These are phyloP conservation scores for Penicillium roqueforti DNA, from an alignment of 495 filamentous ascomycete genomes.

Conservation along the genomic window DNA sequence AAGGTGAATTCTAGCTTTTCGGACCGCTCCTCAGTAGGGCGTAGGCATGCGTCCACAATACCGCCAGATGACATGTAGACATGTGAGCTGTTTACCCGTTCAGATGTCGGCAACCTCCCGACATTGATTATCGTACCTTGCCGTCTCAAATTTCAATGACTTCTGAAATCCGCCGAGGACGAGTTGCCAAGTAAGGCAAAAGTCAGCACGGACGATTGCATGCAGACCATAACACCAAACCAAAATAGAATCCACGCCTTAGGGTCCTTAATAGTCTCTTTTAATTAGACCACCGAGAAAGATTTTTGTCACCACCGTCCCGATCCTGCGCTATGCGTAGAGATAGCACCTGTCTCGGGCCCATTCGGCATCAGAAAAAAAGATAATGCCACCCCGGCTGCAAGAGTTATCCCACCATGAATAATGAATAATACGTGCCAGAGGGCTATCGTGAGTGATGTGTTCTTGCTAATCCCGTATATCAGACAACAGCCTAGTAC, in stretches of 20 bases:
- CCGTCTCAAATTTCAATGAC: too few species aligned
- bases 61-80: too few species aligned
- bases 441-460: conserved; percentile 29
- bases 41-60: too few species aligned
- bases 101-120: too few species aligned
- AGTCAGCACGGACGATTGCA: conserved; percentile 24
- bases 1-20: too few species aligned
- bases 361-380: conserved; percentile 56
- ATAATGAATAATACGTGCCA: conserved; percentile 48
- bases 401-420: conserved; percentile 48
- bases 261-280: conserved; percentile 51
- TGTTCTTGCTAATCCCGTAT: conserved; percentile 50
- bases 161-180: too few species aligned
- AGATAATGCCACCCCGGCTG: conserved; percentile 49
- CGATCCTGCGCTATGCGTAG: conserved; percentile 52
- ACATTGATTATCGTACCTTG: too few species aligned
- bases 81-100: too few species aligned
- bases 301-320: conserved; percentile 58
- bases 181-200: conserved; percentile 36
- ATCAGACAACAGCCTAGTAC: conserved; percentile 52
- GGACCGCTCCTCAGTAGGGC: too few species aligned
- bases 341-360: conserved; percentile 49
- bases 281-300: conserved; percentile 52
- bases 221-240: conserved; percentile 42
- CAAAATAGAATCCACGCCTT: conserved; percentile 57